Evolutionary conservation across 2,329 filamentous ascomycete genomes (phyloP).

Genomic region (Calonectria ilicicola): DNA sequence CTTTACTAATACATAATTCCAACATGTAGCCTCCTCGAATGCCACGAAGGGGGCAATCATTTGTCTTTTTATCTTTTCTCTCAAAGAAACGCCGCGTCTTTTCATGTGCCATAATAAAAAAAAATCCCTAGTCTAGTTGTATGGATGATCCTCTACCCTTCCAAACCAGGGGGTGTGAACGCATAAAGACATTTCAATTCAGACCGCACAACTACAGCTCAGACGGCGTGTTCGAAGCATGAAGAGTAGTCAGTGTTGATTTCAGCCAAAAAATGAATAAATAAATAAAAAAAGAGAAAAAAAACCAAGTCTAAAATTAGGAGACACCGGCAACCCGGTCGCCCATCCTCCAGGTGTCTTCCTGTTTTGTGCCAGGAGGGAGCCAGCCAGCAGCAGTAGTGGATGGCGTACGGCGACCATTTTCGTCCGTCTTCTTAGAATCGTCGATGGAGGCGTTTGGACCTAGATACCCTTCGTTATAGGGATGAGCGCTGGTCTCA

Average conservation of each 20-base stretch:
- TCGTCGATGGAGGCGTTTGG: conserved; percentile 54
- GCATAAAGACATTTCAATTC: conserved; percentile 20
- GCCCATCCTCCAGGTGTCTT: conserved; percentile 79
- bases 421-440: conserved; percentile 69
- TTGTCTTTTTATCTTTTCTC: not conserved
- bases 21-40: not conserved
- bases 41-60: not conserved
- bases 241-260: no score
- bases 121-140: conserved; percentile 1
- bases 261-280: no score
- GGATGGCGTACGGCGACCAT: conserved; percentile 52
- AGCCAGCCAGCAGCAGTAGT: conserved; percentile 70
- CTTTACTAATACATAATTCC: conserved; percentile 36
- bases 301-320: conserved; percentile 27
- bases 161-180: not conserved
- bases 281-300: no score
- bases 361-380: conserved; percentile 83
- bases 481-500: conserved; percentile 52
- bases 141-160: not conserved
- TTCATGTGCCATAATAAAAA: not conserved
- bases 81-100: conserved; percentile 6
- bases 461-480: conserved; percentile 60
- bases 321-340: conserved; percentile 47
- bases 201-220: not conserved
- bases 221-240: not conserved